Conservation (phyloP, 805 yeast genomes). For the Metschnikowia kunwiensis region DNA sequence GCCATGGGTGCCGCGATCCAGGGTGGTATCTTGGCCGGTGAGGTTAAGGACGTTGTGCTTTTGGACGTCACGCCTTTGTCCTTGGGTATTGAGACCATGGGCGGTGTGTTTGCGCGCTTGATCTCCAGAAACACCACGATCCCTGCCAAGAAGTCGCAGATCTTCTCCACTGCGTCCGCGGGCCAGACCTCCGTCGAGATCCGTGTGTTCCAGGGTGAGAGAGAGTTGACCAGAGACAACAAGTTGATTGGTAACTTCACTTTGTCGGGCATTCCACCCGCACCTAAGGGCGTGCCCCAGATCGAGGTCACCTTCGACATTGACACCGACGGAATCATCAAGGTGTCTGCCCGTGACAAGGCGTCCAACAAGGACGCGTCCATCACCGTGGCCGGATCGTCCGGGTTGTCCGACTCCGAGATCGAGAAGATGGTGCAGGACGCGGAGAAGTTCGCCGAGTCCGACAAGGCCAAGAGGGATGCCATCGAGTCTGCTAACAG, state of each 20-base stretch:
- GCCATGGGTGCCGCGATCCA: slow-evolving; percentile 97
- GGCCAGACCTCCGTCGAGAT: slow-evolving; percentile 97
- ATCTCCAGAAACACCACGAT: slow-evolving; percentile 93
- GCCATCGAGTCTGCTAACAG: slow-evolving; percentile 82
- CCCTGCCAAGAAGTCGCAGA: slow-evolving; percentile 94
- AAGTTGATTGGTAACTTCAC: slow-evolving; percentile 96
- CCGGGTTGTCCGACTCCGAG: slow-evolving; percentile 87
- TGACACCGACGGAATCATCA: slow-evolving; percentile 96
- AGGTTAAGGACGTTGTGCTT: slow-evolving; percentile 85
- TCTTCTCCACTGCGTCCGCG: slow-evolving; percentile 91
- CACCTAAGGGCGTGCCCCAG: slow-evolving; percentile 93
- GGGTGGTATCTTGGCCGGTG: slow-evolving; percentile 95
- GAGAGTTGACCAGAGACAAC: slow-evolving; percentile 97
- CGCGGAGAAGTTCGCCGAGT: slow-evolving; percentile 84
- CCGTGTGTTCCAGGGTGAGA: slow-evolving; percentile 99
- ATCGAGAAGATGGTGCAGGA: slow-evolving; percentile 88
- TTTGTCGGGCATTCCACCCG: slow-evolving; percentile 91
- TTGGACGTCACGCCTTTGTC: slow-evolving; percentile 89
- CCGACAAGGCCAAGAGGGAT: slow-evolving; percentile 83
- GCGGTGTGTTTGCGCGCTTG: slow-evolving; percentile 93
- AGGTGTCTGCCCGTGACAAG: slow-evolving; percentile 91
- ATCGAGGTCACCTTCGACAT: slow-evolving; percentile 93
- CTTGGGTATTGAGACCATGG: slow-evolving; percentile 95
- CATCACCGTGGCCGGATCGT: slow-evolving; percentile 93
- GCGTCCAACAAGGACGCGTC: slow-evolving; percentile 92